These are phyloP conservation scores for Botrytis elliptica DNA, from an alignment of 2,329 filamentous ascomycete genomes.

Conservation along the genomic window DNA sequence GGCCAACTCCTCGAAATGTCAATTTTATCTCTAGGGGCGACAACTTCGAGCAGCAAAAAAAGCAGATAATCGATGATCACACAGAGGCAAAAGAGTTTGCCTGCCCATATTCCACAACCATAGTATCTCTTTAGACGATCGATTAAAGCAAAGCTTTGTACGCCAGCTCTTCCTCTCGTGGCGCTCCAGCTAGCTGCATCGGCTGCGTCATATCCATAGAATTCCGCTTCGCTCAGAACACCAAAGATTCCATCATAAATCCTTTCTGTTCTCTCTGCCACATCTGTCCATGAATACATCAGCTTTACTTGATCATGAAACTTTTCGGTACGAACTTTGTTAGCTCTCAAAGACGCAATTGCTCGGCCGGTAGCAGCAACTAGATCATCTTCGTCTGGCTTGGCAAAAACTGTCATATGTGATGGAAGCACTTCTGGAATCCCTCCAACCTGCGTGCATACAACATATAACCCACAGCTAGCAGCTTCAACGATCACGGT, in stretches of 20 bases:
- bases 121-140: conserved; percentile 96
- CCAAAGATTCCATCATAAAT: conserved; percentile 94
- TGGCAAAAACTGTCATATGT: conserved; percentile 97
- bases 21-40: conserved; percentile 79
- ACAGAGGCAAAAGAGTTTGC: conserved; percentile 93
- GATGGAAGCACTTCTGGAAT: conserved; percentile 94
- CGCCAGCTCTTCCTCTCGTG: conserved; percentile 64
- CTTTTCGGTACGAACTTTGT: conserved; percentile 83
- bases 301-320: conserved; percentile 97
- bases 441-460: conserved; percentile 92
- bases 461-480: conserved; percentile 92
- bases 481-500: conserved; percentile 98
- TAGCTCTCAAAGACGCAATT: conserved; percentile 80
- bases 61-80: conserved; percentile 92
- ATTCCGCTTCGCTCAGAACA: conserved; percentile 79
- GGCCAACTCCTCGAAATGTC: conserved; percentile 93
- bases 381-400: conserved; percentile 93
- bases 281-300: conserved; percentile 99
- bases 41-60: conserved; percentile 83
- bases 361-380: conserved; percentile 86
- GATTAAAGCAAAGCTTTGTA: conserved; percentile 87
- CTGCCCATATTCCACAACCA: conserved; percentile 96
- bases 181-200: conserved; percentile 64
- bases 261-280: conserved; percentile 87
- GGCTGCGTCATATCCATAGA: conserved; percentile 77